Evolutionary conservation across 108 stramenopile genomes (phyloP).

Genomic region (Fistulifera pelliculosa): DNA sequence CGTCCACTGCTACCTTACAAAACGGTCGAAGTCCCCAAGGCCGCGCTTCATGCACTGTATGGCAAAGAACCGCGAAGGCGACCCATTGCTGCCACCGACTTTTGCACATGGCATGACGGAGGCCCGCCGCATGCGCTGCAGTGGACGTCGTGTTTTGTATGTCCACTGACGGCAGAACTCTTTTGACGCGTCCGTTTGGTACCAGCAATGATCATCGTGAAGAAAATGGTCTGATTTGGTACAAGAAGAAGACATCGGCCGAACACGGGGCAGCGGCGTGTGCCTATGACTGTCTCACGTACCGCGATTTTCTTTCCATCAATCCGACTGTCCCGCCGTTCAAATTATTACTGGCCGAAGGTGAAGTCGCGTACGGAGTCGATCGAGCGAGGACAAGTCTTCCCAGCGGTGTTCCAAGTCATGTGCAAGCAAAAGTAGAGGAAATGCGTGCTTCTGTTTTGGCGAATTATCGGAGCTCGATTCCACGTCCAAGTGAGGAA

Average conservation of each 20-base stretch:
- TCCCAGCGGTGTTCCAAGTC: too few species aligned
- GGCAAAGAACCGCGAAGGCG: neutral
- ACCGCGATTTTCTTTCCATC: neutral
- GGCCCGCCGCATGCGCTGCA: conserved; percentile 1
- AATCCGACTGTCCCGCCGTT: too few species aligned
- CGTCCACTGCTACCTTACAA: too few species aligned
- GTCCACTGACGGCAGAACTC: neutral
- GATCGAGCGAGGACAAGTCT: too few species aligned
- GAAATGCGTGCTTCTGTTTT: too few species aligned
- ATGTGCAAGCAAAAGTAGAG: too few species aligned
- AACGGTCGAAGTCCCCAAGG: neutral
- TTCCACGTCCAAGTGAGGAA: too few species aligned
- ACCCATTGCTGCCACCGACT: neutral
- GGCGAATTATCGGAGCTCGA: too few species aligned
- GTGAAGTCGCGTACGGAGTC: too few species aligned
- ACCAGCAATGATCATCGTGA: neutral
- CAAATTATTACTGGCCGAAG: too few species aligned
- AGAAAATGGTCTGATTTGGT: conserved; percentile 3
- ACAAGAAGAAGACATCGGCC: neutral
- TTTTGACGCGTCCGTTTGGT: conserved; percentile 1
- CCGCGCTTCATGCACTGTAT: neutral
- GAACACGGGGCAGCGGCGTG: conserved; percentile 1
- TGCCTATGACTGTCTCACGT: neutral
- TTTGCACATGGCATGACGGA: neutral
- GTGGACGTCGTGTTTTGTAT: conserved; percentile 3